Evolutionary conservation across 768 basidiomycete species (phyloP), one percentile per base, ranked within the genome.

Genomic region (Panellus pusillus): DNA sequence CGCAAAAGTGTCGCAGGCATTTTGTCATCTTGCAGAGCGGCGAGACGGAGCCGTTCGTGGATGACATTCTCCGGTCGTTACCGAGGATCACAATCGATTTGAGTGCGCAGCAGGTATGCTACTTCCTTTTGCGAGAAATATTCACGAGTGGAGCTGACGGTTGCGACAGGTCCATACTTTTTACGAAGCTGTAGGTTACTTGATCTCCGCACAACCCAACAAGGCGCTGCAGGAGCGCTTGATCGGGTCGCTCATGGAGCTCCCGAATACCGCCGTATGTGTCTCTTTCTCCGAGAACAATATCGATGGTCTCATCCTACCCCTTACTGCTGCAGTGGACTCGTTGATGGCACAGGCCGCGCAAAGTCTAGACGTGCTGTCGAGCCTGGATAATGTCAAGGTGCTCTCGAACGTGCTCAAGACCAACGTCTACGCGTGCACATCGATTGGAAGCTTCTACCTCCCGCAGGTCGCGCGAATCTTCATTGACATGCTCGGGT

Each of bases 1-100:
- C 97, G 24, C 97, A 99, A 68, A 99, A 98, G 70, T 98, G 96
- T 69, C 82, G 94, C 42, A 80, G 96, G 44, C 97, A 99, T 71
- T 99, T 99, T 64, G 93, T 99, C 54, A 93, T 98, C 88, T 93
- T 96, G 66, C 97, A 99, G 69, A 87, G 93, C 6, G 93, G 93
- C 52, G 97, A 99, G 72, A 84, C 85, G 50, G 97, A 99, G 66
- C 97, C 97, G 1, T 99, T 98, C 69, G 89, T 99, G 42, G 95
- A 98, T 63, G 97, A 99, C 70, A 98, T 99, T 52, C 73, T 99
- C 42, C 85, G 94, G 52, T 77, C 89, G 38, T 75, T 99, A 40
- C 93, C 96, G 66, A 79, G 93, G 54, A 98, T 97, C 61, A 98
- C 97, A 4, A 86, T 93, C 39, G 97, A 98, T 68, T 75, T 99